These are phyloP conservation scores for Psilocybe tampanensis DNA, from an alignment of 768 basidiomycete species.

Conservation along the genomic window DNA sequence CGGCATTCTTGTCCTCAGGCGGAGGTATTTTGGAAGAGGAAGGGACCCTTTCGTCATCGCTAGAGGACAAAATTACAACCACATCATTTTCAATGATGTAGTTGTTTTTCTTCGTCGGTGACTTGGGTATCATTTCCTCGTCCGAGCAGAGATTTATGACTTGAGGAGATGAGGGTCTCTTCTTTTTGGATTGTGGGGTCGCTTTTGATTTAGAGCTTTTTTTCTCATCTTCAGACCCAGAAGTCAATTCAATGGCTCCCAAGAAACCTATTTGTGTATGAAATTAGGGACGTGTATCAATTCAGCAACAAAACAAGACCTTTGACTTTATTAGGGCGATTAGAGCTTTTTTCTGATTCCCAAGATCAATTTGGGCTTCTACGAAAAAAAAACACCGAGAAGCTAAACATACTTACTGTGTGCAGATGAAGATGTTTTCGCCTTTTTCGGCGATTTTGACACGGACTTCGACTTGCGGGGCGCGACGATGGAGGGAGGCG, in stretches of 20 bases:
- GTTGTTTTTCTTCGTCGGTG: neutral
- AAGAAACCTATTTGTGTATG: neutral
- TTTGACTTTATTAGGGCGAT: no score
- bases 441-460: neutral
- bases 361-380: no score
- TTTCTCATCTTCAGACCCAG: conserved; percentile 16
- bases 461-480: neutral
- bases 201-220: conserved; percentile 5
- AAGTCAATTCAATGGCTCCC: conserved; percentile 14
- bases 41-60: conserved; percentile 9
- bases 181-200: neutral
- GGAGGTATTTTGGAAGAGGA: neutral
- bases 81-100: conserved; percentile 1
- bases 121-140: conserved; percentile 1
- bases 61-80: conserved; percentile 15
- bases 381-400: no score
- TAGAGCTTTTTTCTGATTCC: no score
- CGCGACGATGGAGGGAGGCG: no score
- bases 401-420: neutral
- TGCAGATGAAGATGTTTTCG: neutral
- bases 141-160: conserved; percentile 29
- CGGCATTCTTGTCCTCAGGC: neutral
- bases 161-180: neutral
- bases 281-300: neutral
- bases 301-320: no score